Conservation (phyloP, 164 flowering plant species). For the Taxillus chinensis region DNA sequence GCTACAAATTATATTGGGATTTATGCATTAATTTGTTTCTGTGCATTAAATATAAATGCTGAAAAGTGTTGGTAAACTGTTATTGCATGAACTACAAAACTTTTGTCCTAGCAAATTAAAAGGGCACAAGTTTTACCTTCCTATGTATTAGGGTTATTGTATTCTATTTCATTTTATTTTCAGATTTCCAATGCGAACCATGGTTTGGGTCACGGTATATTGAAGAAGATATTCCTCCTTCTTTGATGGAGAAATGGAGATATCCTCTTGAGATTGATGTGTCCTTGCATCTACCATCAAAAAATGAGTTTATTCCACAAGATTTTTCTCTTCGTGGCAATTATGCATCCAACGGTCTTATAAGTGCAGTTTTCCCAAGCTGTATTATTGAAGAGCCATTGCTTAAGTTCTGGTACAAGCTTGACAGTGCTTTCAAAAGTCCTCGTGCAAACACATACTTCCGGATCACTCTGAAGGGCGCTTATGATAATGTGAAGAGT, state of each 20-base stretch:
- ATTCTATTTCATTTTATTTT: conserved; percentile 4
- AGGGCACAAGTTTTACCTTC: no score
- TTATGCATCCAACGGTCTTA: conserved; percentile 11
- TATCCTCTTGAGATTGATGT: conserved; percentile 62
- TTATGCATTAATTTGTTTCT: no score
- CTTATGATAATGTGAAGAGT: conserved; percentile 37
- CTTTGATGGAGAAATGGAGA: conserved; percentile 61
- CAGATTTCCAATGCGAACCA: conserved; percentile 70
- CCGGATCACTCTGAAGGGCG: conserved; percentile 75
- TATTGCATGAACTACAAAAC: no score
- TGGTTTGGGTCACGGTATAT: conserved; percentile 83
- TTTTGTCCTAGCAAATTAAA: no score
- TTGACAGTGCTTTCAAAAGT: conserved; percentile 62
- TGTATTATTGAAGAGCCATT: conserved; percentile 72
- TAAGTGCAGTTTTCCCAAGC: conserved; percentile 30
- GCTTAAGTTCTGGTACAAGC: conserved; percentile 92
- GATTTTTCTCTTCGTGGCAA: conserved; percentile 68
- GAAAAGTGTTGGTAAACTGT: no score
- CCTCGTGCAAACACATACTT: conserved; percentile 96
- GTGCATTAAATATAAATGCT: no score
- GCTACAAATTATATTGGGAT: no score
- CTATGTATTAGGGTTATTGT: no score
- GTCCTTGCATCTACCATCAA: conserved; percentile 64
- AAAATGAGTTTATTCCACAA: conserved; percentile 80
- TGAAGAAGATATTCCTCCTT: conserved; percentile 63